Evolutionary conservation across 805 yeast species (phyloP).

Genomic region (Candida saitoana): DNA sequence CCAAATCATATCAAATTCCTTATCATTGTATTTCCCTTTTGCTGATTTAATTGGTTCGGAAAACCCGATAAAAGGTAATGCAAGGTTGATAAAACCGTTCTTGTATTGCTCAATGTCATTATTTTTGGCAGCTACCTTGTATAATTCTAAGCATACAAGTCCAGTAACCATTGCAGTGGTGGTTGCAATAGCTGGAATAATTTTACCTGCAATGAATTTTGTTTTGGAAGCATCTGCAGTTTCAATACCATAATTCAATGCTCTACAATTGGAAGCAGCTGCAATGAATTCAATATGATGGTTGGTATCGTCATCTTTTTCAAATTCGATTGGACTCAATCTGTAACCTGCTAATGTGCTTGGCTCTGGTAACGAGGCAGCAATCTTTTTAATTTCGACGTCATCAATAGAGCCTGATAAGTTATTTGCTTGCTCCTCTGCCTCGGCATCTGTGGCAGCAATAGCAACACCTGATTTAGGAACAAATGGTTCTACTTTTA

Average conservation of each 20-base stretch:
- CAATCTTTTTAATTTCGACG: constrained; percentile 63
- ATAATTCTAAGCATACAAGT: constrained; percentile 82
- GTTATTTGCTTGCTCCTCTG: constrained; percentile 67
- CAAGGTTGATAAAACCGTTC: constrained; percentile 89
- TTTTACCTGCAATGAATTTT: constrained; percentile 96
- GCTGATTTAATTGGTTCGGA: constrained; percentile 92
- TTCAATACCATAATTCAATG: constrained; percentile 83
- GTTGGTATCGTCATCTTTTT: constrained; percentile 95
- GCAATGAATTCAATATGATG: constrained; percentile 95
- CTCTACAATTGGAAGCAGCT: constrained; percentile 95
- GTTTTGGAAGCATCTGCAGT: constrained; percentile 86
- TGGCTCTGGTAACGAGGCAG: constrained; percentile 82
- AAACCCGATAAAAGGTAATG: constrained; percentile 93
- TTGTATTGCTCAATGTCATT: constrained; percentile 78
- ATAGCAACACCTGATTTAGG: constrained; percentile 77
- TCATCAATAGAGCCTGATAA: constrained; percentile 45
- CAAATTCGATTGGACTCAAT: constrained; percentile 87
- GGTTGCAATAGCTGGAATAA: constrained; percentile 98
- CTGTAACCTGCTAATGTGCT: constrained; percentile 85
- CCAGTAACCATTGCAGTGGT: constrained; percentile 99
- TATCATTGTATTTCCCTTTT: constrained; percentile 74
- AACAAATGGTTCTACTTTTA: constrained; percentile 50
- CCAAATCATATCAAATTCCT: constrained; percentile 87
- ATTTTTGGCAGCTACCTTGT: constrained; percentile 79
- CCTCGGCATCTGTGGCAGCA: constrained; percentile 82